A percentile compares a stretch with the other conserved stretches of the same genome.
Evolutionary conservation across 192 early-diverging fungal species (phyloP).

Genomic region (Coemansia nantahalensis): DNA sequence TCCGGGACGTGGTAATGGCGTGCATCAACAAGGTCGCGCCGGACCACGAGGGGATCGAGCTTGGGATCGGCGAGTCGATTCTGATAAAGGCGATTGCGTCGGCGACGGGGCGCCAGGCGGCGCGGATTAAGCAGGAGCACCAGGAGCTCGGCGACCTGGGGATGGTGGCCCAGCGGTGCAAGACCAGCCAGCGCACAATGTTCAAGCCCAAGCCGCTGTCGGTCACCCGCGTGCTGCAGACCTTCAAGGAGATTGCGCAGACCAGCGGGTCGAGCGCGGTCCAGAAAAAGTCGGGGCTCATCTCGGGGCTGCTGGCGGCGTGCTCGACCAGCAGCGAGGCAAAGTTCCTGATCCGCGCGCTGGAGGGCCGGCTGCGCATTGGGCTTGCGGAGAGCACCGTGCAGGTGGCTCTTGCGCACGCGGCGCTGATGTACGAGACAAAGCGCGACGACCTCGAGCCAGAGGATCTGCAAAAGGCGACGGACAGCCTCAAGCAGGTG

Average conservation of each 20-base stretch:
- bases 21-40: constrained; percentile 92
- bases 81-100: constrained; percentile 92
- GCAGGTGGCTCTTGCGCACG: constrained; percentile 82
- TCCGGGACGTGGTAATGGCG: constrained; percentile 73
- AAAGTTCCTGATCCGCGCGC: constrained; percentile 78
- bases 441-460: constrained; percentile 30
- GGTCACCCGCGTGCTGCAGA: constrained; percentile 76
- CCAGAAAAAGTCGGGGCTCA: constrained; percentile 70
- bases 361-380: constrained; percentile 93
- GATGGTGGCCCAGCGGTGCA: constrained; percentile 81
- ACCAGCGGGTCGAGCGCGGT: constrained; percentile 66
- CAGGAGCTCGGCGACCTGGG: constrained; percentile 85
- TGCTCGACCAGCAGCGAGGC: constrained; percentile 76
- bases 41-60: constrained; percentile 93
- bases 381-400: constrained; percentile 95
- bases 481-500: constrained; percentile 57
- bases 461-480: constrained; percentile 51
- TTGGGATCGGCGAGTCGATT: constrained; percentile 92
- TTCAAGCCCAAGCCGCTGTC: constrained; percentile 77
- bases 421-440: constrained; percentile 60
- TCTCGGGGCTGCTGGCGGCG: constrained; percentile 70
- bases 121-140: constrained; percentile 79
- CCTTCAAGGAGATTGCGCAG: constrained; percentile 82
- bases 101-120: constrained; percentile 74
- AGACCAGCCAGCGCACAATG: constrained; percentile 83